phyloP scores from a whole-genome alignment of 2,329 filamentous ascomycete genomes.

The Trichoderma sp. region DNA sequence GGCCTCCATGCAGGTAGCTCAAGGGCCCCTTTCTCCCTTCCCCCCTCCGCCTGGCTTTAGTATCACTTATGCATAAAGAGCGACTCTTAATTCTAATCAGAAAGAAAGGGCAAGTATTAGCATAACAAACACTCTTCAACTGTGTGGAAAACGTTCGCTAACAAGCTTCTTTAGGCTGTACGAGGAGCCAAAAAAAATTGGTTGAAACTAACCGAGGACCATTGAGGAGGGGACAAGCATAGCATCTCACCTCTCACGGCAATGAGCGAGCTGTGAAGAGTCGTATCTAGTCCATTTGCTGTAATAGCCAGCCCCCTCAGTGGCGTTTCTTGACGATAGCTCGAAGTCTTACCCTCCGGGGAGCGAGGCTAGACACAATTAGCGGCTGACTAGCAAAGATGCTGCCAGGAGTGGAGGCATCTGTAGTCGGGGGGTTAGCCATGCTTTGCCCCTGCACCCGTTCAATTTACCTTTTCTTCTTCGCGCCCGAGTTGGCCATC shows the following conservation, averaged over 20 bases:
- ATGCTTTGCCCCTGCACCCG: conserved; percentile 13
- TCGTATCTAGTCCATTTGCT: not conserved
- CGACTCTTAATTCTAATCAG: conserved; percentile 8
- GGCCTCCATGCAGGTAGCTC: conserved; percentile 1
- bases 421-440: conserved; percentile 2
- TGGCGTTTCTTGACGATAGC: conserved; percentile 11
- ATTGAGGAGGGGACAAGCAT: not conserved
- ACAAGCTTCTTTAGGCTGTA: conserved; percentile 11
- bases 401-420: conserved; percentile 12
- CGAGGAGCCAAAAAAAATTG: not conserved
- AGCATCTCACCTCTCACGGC: conserved; percentile 2
- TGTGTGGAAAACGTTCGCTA: conserved; percentile 7
- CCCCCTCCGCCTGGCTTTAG: not conserved
- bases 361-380: conserved; percentile 4
- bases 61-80: not conserved
- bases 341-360: conserved; percentile 3
- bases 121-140: not conserved
- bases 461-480: conserved; percentile 15
- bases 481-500: conserved; percentile 1
- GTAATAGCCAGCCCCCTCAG: conserved; percentile 7
- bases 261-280: conserved; percentile 6
- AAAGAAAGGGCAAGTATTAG: not conserved
- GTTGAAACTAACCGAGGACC: not conserved
- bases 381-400: conserved; percentile 7
- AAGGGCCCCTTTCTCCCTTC: not conserved